A percentile compares a stretch with the other conserved stretches of the same genome.
Conservation (phyloP, 108 stramenopile genomes). For the Aurantiochytrium sp. region DNA sequence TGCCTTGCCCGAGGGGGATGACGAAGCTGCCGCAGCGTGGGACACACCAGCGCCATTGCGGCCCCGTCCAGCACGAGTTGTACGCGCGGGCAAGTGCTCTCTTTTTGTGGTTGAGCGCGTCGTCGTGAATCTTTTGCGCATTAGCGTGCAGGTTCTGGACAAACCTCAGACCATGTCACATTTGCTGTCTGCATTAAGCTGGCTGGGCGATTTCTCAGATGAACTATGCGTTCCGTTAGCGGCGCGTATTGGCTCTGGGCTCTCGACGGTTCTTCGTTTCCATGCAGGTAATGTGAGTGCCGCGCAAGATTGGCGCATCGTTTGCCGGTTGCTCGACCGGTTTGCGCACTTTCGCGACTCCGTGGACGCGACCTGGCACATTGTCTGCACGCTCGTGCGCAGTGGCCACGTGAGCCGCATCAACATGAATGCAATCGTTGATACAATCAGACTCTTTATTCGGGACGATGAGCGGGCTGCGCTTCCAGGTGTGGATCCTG, state of each 20-base stretch:
- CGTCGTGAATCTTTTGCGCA: background rate
- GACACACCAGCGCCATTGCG: background rate
- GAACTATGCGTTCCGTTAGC: background rate
- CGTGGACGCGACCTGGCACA: background rate
- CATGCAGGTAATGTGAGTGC: background rate
- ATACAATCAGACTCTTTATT: background rate
- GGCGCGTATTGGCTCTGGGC: background rate
- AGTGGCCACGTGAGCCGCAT: background rate
- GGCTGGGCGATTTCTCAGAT: background rate
- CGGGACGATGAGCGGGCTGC: background rate
- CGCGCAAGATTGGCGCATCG: background rate
- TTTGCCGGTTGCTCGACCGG: background rate
- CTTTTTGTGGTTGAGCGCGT: constrained; percentile 10
- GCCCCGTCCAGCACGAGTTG: background rate
- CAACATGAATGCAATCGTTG: background rate
- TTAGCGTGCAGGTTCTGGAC: background rate
- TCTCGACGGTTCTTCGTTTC: background rate
- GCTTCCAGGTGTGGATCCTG: background rate
- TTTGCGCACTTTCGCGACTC: background rate
- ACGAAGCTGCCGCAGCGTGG: background rate
- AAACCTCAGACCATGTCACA: background rate
- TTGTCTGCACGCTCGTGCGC: background rate
- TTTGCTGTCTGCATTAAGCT: background rate
- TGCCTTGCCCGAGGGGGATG: background rate
- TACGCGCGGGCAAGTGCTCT: background rate